Evolutionary conservation across 805 yeast species (phyloP).

Genomic region (Kluyveromyces lactis): DNA sequence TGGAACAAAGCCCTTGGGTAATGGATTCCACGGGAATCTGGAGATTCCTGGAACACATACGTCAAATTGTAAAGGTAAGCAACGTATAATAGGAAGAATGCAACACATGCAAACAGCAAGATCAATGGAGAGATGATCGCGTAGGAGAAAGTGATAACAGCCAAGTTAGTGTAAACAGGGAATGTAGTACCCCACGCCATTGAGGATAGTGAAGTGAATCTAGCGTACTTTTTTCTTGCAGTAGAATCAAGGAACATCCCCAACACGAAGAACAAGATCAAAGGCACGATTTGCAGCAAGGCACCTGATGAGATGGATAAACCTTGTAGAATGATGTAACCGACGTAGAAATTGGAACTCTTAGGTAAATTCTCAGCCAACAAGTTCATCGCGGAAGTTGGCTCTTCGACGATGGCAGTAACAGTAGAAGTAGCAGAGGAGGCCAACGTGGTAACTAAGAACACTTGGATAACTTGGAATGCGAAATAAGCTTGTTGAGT

Average conservation of each 20-base stretch:
- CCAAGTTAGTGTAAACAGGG: conserved; percentile 68
- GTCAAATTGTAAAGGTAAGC: conserved; percentile 73
- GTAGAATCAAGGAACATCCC: conserved; percentile 53
- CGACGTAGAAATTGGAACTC: conserved; percentile 63
- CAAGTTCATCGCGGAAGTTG: conserved; percentile 47
- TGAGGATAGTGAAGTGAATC: conserved; percentile 47
- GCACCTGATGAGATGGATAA: conserved; percentile 57
- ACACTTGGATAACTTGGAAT: conserved; percentile 64
- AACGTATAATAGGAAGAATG: conserved; percentile 64
- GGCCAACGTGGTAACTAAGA: conserved; percentile 60
- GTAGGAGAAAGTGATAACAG: conserved; percentile 59
- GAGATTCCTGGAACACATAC: conserved; percentile 57
- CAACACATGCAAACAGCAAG: conserved; percentile 59
- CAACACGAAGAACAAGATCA: conserved; percentile 50
- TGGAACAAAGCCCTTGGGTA: conserved; percentile 88
- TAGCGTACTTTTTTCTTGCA: conserved; percentile 55
- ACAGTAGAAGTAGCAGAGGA: conserved; percentile 66
- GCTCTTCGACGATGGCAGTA: conserved; percentile 50
- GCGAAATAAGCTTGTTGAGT: conserved; percentile 64
- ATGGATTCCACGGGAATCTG: conserved; percentile 72
- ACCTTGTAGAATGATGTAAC: conserved; percentile 64
- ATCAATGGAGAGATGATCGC: conserved; percentile 77
- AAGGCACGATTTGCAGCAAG: conserved; percentile 51
- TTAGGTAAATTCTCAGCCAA: conserved; percentile 65
- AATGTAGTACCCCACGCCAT: conserved; percentile 68